phyloP scores from a whole-genome alignment of 1,284 basidiomycete genomes.

The Heliocybe sulcata region DNA sequence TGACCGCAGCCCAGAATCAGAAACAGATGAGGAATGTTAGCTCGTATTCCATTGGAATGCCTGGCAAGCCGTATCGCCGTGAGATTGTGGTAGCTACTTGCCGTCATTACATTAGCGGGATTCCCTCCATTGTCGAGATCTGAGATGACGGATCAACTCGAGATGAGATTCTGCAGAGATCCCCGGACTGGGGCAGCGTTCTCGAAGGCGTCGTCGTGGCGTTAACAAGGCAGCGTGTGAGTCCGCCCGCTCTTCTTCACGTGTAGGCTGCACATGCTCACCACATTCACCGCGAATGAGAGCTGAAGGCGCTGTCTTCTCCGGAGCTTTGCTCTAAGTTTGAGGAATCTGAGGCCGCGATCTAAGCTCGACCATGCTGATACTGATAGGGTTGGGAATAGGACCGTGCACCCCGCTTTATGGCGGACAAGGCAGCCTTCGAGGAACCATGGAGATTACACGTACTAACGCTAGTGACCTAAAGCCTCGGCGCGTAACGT shows the following conservation, averaged over 20 bases:
- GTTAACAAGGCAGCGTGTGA: not conserved
- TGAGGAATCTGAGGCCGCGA: not conserved
- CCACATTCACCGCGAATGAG: not conserved
- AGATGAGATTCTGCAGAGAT: not conserved
- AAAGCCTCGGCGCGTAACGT: no score
- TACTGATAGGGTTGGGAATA: not conserved
- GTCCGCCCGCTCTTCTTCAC: not conserved
- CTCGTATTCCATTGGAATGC: not conserved
- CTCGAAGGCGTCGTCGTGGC: not conserved
- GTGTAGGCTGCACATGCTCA: not conserved
- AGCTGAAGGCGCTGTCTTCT: not conserved
- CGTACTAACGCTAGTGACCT: no score
- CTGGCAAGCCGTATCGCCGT: not conserved
- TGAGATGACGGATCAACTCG: constrained; percentile 1
- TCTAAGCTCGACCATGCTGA: not conserved
- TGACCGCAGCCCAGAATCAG: not conserved
- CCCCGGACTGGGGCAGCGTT: not conserved
- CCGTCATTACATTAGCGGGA: not conserved
- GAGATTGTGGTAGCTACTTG: not conserved
- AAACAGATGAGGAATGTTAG: not conserved
- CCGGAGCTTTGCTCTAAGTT: not conserved
- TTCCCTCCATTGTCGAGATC: not conserved
- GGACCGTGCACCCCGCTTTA: not conserved
- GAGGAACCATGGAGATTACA: not conserved
- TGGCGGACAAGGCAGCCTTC: not conserved